A percentile compares a stretch with the other conserved stretches of the same genome.
These are phyloP conservation scores for Logfia minima DNA, from an alignment of 129 eudicot species.

Conservation along the genomic window DNA sequence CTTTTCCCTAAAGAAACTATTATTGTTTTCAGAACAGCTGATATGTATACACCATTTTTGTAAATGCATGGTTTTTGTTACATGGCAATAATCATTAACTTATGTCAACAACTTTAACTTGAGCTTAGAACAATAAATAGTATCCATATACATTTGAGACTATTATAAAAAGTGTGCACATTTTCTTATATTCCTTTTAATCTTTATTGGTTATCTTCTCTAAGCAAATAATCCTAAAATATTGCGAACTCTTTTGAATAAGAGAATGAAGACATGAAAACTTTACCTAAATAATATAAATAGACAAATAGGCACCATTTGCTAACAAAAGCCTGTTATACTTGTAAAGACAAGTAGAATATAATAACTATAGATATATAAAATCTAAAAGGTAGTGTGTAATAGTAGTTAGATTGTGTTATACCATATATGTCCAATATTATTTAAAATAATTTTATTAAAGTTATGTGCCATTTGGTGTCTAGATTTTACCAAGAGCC, in stretches of 20 bases:
- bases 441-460: not conserved
- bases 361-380: too few species aligned
- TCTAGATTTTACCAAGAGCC: not conserved
- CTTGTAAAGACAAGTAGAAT: not conserved
- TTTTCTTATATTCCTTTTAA: too few species aligned
- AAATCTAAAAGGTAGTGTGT: too few species aligned
- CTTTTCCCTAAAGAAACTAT: slow-evolving; percentile 25
- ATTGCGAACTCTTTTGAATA: too few species aligned
- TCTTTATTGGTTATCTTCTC: too few species aligned
- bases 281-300: too few species aligned
- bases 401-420: too few species aligned
- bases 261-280: too few species aligned
- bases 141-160: not conserved
- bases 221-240: too few species aligned
- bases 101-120: not conserved
- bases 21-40: slow-evolving; percentile 1
- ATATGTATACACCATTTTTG: not conserved
- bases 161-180: too few species aligned
- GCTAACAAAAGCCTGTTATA: not conserved
- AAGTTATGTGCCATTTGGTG: not conserved
- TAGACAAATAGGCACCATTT: not conserved
- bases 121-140: not conserved
- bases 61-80: not conserved
- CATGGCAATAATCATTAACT: not conserved
- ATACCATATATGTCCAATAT: too few species aligned